These are phyloP conservation scores for Cryphonectria nitschkei DNA, from an alignment of 2,329 filamentous ascomycete genomes.

Conservation along the genomic window DNA sequence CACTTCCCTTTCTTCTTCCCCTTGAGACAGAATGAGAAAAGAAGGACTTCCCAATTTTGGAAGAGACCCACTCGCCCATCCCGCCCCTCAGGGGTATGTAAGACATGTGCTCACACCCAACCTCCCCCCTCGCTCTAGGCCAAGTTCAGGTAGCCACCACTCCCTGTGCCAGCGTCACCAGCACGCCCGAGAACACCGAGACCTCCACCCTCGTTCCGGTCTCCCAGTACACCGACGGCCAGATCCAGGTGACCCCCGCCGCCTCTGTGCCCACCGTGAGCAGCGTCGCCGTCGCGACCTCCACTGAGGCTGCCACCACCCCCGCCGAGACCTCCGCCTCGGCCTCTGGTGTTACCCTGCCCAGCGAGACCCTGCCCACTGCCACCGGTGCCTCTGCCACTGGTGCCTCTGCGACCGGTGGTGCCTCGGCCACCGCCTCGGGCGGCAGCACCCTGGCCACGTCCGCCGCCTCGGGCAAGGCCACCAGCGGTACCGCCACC, in stretches of 20 bases:
- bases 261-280: constrained; percentile 32
- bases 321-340: constrained; percentile 29
- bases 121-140: constrained; percentile 34
- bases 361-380: constrained; percentile 31
- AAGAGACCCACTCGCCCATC: neutral
- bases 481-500: constrained; percentile 28
- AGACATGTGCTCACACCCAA: constrained; percentile 1
- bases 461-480: constrained; percentile 19
- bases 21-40: too few species aligned
- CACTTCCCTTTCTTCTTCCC: neutral
- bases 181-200: constrained; percentile 30
- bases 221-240: constrained; percentile 51
- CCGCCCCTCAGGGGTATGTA: neutral
- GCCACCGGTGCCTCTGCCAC: constrained; percentile 15
- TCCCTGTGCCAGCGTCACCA: constrained; percentile 45
- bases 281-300: constrained; percentile 30
- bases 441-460: constrained; percentile 27
- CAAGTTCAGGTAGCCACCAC: constrained; percentile 56
- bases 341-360: constrained; percentile 26
- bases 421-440: constrained; percentile 2
- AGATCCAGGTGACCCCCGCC: constrained; percentile 49
- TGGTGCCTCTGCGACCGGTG: constrained; percentile 8
- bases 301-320: constrained; percentile 28
- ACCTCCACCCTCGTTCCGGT: constrained; percentile 40
- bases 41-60: neutral